phyloP scores from a whole-genome alignment of 129 eudicot species.

The Daucus carota region DNA sequence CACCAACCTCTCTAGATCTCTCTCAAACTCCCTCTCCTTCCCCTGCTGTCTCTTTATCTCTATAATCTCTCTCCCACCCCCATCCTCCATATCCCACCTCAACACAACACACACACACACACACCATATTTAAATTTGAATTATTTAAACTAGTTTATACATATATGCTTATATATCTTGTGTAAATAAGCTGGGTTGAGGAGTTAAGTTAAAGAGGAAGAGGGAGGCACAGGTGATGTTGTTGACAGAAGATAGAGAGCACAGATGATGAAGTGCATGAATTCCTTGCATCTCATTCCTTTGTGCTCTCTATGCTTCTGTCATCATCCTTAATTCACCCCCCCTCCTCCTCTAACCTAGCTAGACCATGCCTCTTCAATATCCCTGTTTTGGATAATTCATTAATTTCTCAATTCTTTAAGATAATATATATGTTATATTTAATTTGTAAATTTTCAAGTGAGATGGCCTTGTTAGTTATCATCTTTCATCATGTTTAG shows the following conservation, averaged over 20 bases:
- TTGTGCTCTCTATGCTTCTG: conserved; percentile 10
- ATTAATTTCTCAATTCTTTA: too few species aligned
- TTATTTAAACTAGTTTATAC: too few species aligned
- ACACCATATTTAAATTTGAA: too few species aligned
- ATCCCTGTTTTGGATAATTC: too few species aligned
- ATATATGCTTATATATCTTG: background rate
- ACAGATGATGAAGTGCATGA: conserved; percentile 10
- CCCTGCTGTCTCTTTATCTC: background rate
- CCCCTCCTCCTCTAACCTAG: background rate
- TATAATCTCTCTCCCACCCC: too few species aligned
- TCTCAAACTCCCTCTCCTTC: background rate
- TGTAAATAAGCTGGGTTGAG: too few species aligned
- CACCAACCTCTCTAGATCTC: background rate
- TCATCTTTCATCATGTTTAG: background rate
- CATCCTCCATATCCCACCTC: too few species aligned
- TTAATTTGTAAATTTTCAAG: background rate
- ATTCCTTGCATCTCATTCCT: conserved; percentile 1
- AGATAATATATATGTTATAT: too few species aligned
- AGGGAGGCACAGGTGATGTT: conserved; percentile 2
- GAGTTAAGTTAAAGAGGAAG: background rate
- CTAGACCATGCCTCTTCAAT: background rate
- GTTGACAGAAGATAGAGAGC: conserved; percentile 15
- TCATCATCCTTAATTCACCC: conserved; percentile 5
- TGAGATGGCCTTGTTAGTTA: background rate
- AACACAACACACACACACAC: background rate